Evolutionary conservation across 495 filamentous ascomycete species (phyloP).

Genomic region (Delitschia confertaspora): DNA sequence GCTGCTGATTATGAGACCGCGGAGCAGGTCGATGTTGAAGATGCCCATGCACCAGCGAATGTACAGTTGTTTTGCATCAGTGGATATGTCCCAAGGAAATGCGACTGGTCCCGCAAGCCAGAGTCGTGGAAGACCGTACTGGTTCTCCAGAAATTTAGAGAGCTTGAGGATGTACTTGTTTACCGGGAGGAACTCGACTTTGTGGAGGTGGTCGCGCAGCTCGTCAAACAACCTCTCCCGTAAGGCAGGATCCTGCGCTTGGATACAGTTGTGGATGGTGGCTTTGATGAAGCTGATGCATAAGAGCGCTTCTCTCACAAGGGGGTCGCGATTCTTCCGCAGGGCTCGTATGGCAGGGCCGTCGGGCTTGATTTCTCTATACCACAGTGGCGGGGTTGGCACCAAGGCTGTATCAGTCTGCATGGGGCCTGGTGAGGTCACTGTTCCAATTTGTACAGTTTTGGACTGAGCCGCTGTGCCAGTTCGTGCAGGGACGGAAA

Average conservation of each 20-base stretch:
- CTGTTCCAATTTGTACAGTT: no score
- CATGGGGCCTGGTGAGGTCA: no score
- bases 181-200: conserved; percentile 18
- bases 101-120: conserved; percentile 10
- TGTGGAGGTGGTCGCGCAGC: conserved; percentile 18
- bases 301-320: no score
- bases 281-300: conserved; percentile 6
- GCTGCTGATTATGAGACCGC: conserved; percentile 39
- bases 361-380: no score
- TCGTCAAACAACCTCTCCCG: conserved; percentile 3
- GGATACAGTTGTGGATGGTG: conserved; percentile 3
- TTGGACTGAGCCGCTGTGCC: no score
- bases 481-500: no score
- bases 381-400: no score
- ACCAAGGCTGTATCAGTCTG: no score
- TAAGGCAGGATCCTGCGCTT: not conserved
- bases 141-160: conserved; percentile 33
- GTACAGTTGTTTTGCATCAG: conserved; percentile 37
- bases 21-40: conserved; percentile 40
- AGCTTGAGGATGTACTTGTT: conserved; percentile 6
- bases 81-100: conserved; percentile 39
- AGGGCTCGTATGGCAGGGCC: no score
- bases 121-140: conserved; percentile 36
- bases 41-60: conserved; percentile 35
- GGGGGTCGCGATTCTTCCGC: no score